These are phyloP conservation scores for Aspergillus ostianus DNA, from an alignment of 495 filamentous ascomycete species.

Conservation along the genomic window DNA sequence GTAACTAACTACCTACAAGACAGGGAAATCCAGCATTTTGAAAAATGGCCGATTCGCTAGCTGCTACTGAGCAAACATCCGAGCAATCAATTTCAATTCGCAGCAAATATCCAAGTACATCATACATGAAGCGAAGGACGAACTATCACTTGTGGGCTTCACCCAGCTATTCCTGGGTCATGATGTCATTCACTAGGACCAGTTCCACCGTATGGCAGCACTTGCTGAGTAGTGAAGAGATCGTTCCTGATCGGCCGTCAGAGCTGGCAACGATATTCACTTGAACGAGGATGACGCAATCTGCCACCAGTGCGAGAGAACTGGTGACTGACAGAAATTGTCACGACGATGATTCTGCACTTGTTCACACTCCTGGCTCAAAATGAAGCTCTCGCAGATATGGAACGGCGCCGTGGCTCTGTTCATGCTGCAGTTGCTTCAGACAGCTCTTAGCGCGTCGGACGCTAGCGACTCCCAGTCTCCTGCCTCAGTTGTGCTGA, in stretches of 20 bases:
- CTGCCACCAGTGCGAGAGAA: neutral
- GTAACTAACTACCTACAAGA: too few relatives aligned
- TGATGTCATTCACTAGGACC: neutral
- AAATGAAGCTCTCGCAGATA: neutral
- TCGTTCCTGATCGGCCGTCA: neutral
- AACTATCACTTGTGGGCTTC: too few relatives aligned
- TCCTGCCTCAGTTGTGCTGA: conserved; percentile 15
- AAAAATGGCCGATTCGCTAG: too few relatives aligned
- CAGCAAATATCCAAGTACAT: too few relatives aligned
- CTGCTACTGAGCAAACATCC: too few relatives aligned
- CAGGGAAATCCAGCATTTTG: too few relatives aligned
- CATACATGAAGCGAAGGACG: too few relatives aligned
- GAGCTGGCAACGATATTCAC: neutral
- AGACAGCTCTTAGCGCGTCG: neutral
- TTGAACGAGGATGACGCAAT: neutral
- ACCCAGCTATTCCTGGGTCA: neutral
- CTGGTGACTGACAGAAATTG: neutral
- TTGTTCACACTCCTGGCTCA: neutral
- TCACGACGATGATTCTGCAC: neutral
- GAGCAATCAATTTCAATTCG: too few relatives aligned
- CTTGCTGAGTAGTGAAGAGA: neutral
- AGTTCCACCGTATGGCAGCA: too few relatives aligned
- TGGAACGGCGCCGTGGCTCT: neutral
- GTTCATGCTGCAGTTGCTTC: neutral
- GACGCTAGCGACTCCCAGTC: neutral